A percentile compares a stretch with the other conserved stretches of the same genome.
phyloP scores from a whole-genome alignment of 495 filamentous ascomycete genomes.

The Neurospora africana region DNA sequence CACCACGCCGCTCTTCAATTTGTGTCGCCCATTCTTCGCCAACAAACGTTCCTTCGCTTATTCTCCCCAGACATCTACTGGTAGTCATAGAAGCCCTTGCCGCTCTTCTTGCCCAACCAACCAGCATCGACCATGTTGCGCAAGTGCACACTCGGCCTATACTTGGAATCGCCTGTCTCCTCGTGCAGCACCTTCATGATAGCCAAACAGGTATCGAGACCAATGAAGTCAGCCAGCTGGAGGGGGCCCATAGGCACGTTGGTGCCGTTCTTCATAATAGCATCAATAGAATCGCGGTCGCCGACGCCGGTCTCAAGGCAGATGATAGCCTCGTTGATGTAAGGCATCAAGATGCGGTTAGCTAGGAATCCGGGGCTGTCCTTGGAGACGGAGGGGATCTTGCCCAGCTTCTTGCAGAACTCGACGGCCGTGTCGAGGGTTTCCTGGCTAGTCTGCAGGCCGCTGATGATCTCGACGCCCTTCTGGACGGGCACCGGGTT shows the following conservation, averaged over 20 bases:
- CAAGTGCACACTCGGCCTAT: slow-evolving; percentile 75
- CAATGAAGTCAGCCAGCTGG: slow-evolving; percentile 92
- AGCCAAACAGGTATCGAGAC: slow-evolving; percentile 87
- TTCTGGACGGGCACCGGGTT: slow-evolving; percentile 97
- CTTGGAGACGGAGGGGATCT: slow-evolving; percentile 74
- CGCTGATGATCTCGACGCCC: slow-evolving; percentile 93
- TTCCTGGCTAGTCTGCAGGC: slow-evolving; percentile 74
- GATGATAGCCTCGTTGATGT: slow-evolving; percentile 97
- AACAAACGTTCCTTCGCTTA: not conserved
- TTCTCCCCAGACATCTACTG: slow-evolving; percentile 3
- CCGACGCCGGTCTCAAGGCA: slow-evolving; percentile 93
- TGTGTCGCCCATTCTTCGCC: not conserved
- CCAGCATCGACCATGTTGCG: slow-evolving; percentile 96
- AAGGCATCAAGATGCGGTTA: slow-evolving; percentile 96
- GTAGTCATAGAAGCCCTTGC: slow-evolving; percentile 94
- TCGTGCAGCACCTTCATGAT: slow-evolving; percentile 95
- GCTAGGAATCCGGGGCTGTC: slow-evolving; percentile 93
- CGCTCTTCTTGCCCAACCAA: slow-evolving; percentile 95
- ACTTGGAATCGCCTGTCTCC: slow-evolving; percentile 92
- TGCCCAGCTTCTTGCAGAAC: slow-evolving; percentile 87
- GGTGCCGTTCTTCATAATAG: slow-evolving; percentile 98
- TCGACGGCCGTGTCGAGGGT: slow-evolving; percentile 76
- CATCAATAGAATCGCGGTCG: slow-evolving; percentile 79
- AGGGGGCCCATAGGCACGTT: slow-evolving; percentile 98
- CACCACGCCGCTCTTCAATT: not conserved